Evolutionary conservation across 768 basidiomycete genomes (phyloP).

Genomic region (Boletus coccyginus): DNA sequence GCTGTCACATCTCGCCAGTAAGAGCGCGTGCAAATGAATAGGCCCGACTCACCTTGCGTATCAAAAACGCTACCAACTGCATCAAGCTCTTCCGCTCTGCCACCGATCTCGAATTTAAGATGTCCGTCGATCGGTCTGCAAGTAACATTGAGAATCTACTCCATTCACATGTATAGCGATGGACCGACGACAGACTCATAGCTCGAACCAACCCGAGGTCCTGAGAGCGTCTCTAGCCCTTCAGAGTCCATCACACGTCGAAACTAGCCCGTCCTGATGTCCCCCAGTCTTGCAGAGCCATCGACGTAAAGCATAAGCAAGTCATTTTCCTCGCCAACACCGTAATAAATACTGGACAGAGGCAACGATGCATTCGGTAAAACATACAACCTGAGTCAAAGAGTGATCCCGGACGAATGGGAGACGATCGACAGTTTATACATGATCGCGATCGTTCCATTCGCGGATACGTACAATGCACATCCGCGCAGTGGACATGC

Average conservation of each 20-base stretch:
- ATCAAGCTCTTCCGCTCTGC: constrained; percentile 85
- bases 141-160: not conserved
- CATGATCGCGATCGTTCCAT: constrained; percentile 84
- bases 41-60: constrained; percentile 66
- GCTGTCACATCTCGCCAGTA: constrained; percentile 38
- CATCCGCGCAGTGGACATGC: constrained; percentile 63
- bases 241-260: constrained; percentile 76
- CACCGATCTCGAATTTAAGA: constrained; percentile 69
- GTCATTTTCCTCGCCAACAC: constrained; percentile 45
- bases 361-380: constrained; percentile 79
- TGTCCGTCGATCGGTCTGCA: constrained; percentile 43
- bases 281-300: constrained; percentile 82
- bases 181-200: constrained; percentile 43
- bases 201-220: constrained; percentile 69
- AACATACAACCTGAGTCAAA: constrained; percentile 60
- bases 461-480: constrained; percentile 66
- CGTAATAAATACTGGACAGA: constrained; percentile 59
- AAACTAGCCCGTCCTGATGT: constrained; percentile 77
- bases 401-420: not conserved
- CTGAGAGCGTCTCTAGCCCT: constrained; percentile 70
- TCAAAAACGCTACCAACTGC: constrained; percentile 91
- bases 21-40: not conserved
- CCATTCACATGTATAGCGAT: constrained; percentile 27
- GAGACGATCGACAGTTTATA: constrained; percentile 64
- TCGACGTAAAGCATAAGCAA: constrained; percentile 76